phyloP scores from a whole-genome alignment of 1,139 yeast species.

The Diutina catenulata region DNA sequence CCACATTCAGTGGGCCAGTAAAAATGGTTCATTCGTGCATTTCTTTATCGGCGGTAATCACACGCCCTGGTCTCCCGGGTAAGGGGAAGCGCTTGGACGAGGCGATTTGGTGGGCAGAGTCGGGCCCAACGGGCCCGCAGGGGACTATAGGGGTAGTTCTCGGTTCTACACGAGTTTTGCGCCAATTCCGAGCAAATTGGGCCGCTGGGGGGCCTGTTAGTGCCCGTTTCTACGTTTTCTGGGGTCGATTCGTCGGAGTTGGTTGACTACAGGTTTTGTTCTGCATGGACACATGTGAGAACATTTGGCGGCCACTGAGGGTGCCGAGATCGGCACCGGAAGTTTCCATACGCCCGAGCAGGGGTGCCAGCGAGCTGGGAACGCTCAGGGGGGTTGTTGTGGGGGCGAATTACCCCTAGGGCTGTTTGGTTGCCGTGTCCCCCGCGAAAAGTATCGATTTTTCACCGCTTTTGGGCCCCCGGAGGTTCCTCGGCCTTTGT shows the following conservation, averaged over 20 bases:
- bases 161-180: no score
- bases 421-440: no score
- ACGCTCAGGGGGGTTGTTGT: no score
- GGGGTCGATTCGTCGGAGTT: constrained; percentile 3
- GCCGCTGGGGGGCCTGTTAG: neutral
- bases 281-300: neutral
- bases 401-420: no score
- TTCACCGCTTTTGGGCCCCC: no score
- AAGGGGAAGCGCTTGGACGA: neutral
- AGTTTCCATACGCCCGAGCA: no score
- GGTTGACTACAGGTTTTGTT: neutral
- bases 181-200: neutral
- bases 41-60: neutral
- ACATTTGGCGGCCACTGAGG: no score
- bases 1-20: neutral
- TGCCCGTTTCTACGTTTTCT: neutral
- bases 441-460: no score
- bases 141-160: no score
- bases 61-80: constrained; percentile 4
- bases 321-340: constrained; percentile 5
- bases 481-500: no score
- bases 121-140: neutral
- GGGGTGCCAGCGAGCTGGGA: no score
- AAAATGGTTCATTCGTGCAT: neutral
- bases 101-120: neutral